Evolutionary conservation across 352 stramenopile species (phyloP), one percentile per base, ranked within the genome.

Genomic region (Phytophthora citrophthora): DNA sequence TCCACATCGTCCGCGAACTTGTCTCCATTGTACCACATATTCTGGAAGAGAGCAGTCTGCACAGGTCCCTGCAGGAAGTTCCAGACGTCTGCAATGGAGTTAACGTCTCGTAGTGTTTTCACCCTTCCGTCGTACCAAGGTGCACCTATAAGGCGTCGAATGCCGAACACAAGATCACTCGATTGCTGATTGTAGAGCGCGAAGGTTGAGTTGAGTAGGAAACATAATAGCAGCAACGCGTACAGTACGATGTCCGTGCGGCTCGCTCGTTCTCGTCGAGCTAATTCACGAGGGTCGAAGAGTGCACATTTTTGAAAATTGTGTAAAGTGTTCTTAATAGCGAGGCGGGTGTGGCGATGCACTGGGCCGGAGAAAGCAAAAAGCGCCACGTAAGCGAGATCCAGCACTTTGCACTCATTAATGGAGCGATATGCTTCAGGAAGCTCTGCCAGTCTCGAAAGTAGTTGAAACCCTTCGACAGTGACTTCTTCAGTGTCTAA

Each of bases 401-500:
- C 84, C 49, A 91, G 59, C 39, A 90, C 82, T 27, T 88, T 88
- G 51, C 69, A 78, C 11, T 80, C 64, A 50, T 93, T 91, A 31
- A 91, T 72, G 26, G 75, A 66, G 11, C 62, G 61, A 41, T 78
- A 88, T 0, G 77, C 73, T 13, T 90, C 72, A 1, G 64, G 73
- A 3, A 88, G 53, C 8, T 53, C 48, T 0, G 82, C 84, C 2
- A 93, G 55, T 4, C 77, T 72, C 31, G 79, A 60, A 4, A 93
- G 77, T 10, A 93, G 60, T 41, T 89, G 84, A 38, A 93, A 90
- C 1, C 84, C 82, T 61, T 93, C 84, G 6, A 93, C 77, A 0
- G 75, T 79, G 43, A 93, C 83, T 46, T 93, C 84, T 41, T 91
- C 84, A 0, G 83, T 89, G 55, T 90, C 80, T 15, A 93, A 45